phyloP scores from a whole-genome alignment of 306 rosid genomes.

The Oxytropis ochrocephala region DNA sequence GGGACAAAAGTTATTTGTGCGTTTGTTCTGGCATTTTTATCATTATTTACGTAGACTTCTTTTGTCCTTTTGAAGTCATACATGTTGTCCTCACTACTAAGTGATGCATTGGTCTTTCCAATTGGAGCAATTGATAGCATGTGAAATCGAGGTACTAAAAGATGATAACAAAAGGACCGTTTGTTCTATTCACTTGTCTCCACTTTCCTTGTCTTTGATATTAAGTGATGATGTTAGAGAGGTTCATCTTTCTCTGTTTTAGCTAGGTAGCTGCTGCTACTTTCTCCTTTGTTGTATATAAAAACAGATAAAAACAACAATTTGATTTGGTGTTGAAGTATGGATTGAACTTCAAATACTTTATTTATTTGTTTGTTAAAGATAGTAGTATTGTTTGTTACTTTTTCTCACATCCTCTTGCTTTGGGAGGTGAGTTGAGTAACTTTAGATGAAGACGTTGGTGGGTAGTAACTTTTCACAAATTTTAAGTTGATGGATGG shows the following conservation, averaged over 20 bases:
- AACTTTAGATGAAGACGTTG: not conserved
- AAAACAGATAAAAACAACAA: too few relatives aligned
- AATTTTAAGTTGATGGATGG: conserved; percentile 7
- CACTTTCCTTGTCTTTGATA: too few relatives aligned
- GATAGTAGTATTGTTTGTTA: not conserved
- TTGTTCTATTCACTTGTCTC: too few relatives aligned
- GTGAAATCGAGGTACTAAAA: not conserved
- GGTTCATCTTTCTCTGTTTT: too few relatives aligned
- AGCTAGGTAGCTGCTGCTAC: too few relatives aligned
- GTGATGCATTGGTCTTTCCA: not conserved
- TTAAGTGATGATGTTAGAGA: too few relatives aligned
- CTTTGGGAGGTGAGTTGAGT: conserved; percentile 1
- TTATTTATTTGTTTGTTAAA: too few relatives aligned
- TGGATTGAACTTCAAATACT: not conserved
- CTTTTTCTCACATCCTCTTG: not conserved
- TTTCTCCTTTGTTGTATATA: too few relatives aligned
- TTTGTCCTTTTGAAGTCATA: not conserved
- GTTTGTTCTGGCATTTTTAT: not conserved
- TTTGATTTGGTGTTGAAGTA: not conserved
- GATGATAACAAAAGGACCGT: not conserved
- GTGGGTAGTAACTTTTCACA: conserved; percentile 16
- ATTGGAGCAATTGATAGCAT: not conserved
- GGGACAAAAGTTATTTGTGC: too few relatives aligned
- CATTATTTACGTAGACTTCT: not conserved
- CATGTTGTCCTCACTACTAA: not conserved